A percentile compares a stretch with the other conserved stretches of the same genome.
Evolutionary conservation across 148 eudicot species (phyloP).

Genomic region (Camellia lanceoleosa): DNA sequence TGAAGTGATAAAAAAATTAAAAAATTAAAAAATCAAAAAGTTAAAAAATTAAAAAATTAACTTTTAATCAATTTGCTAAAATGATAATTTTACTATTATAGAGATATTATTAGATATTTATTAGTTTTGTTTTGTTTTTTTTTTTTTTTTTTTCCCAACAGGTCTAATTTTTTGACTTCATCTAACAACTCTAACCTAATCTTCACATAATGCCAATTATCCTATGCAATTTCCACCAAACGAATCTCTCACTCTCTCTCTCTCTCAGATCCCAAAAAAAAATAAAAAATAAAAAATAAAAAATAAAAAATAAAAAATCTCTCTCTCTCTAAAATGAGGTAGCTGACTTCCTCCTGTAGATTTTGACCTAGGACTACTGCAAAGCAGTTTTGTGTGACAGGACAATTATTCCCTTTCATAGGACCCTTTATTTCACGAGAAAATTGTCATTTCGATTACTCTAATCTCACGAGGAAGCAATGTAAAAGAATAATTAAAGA

Average conservation of each 20-base stretch:
- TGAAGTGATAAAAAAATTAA: too few species aligned
- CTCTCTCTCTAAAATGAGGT: background rate
- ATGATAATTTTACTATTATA: too few species aligned
- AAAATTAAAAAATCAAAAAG: too few species aligned
- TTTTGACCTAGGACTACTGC: background rate
- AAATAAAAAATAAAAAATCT: too few species aligned
- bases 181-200: background rate
- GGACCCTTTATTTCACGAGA: background rate
- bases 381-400: background rate
- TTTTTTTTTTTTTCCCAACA: too few species aligned
- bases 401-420: background rate
- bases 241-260: conserved; percentile 6
- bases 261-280: background rate
- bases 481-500: background rate
- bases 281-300: too few species aligned
- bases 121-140: too few species aligned
- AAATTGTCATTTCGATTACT: background rate
- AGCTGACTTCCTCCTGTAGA: background rate
- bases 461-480: background rate
- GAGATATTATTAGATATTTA: too few species aligned
- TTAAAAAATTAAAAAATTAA: too few species aligned
- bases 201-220: background rate
- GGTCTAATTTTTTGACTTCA: conserved; percentile 9
- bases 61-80: too few species aligned
- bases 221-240: conserved; percentile 3